These are phyloP conservation scores for Vitis rupestris DNA, from an alignment of 164 flowering plant species.

Conservation along the genomic window DNA sequence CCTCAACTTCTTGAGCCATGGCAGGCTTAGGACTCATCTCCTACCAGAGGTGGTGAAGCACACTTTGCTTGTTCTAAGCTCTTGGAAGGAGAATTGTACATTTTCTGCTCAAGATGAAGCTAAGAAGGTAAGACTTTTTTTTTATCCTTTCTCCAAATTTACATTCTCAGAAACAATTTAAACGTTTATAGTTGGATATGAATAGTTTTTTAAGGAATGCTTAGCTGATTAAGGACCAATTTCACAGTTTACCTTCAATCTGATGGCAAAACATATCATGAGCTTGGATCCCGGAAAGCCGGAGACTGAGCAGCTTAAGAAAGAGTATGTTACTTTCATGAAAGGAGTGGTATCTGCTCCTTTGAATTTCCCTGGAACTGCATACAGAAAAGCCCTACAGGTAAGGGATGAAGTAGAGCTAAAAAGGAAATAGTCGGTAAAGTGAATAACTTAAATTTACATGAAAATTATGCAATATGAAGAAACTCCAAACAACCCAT, in stretches of 20 bases:
- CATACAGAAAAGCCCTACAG: constrained; percentile 75
- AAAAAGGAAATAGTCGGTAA: no score
- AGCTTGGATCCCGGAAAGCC: constrained; percentile 80
- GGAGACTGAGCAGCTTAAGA: constrained; percentile 80
- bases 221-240: not conserved
- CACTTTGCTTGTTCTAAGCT: constrained; percentile 56
- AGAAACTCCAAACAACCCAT: no score
- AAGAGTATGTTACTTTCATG: constrained; percentile 91
- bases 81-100: constrained; percentile 55
- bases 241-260: constrained; percentile 83
- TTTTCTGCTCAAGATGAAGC: constrained; percentile 94
- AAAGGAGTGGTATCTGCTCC: constrained; percentile 95
- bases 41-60: constrained; percentile 68
- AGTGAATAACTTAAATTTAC: not conserved
- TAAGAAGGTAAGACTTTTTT: constrained; percentile 55
- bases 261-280: constrained; percentile 94
- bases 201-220: not conserved
- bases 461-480: not conserved
- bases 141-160: not conserved
- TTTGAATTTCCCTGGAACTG: constrained; percentile 80
- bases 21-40: constrained; percentile 62
- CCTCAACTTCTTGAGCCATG: constrained; percentile 74
- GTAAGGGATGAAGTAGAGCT: constrained; percentile 18
- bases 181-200: not conserved
- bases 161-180: not conserved